Evolutionary conservation across 768 basidiomycete species (phyloP), one percentile per base, ranked within the genome.

Genomic region (Boletus reticuloceps): DNA sequence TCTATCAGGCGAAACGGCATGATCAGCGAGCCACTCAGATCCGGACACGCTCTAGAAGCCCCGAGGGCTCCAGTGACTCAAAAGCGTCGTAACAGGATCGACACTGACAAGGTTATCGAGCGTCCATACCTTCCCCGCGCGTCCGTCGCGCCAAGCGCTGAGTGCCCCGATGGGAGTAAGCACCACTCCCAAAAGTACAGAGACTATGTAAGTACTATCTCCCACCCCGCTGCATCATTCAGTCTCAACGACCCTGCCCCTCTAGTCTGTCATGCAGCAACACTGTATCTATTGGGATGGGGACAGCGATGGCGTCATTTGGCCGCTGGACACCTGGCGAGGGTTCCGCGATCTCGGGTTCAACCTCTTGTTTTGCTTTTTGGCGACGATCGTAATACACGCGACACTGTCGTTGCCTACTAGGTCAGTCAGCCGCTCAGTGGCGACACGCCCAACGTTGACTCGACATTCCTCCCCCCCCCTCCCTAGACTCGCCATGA

Each of bases 301-400:
- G 9, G 73, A 77, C 56, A 31, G 55, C 5, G 78, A 80, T 50
- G 75, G 76, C 3, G 53, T 78, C 43, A 74, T 80, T 48, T 79
- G 75, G 74, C 78, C 78, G 5, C 51, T 58, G 12, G 76, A 79
- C 49, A 79, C 78, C 9, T 78, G 66, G 63, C 57, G 60, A 8
- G 76, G 74, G 16, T 75, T 78, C 60, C 69, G 72, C 54, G 68
- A 69, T 27, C 70, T 80, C 29, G 74, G 75, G 8, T 79, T 75
- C 71, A 68, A 70, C 49, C n/a, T 75, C 46, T 51, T 76, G 43
- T 68, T 78, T 51, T 60, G 66, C 52, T 47, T 75, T 19, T 50
- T 75, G 29, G 68, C 75, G 34, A 60, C 62, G 50, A 58, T 76
- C 55, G 59, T 73, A 50, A 65, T 78, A 32, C 74, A 76, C 59